Evolutionary conservation across 208 protist species (phyloP), one percentile per base, ranked within the genome.

Genomic region (Trypanosoma rangeli): DNA sequence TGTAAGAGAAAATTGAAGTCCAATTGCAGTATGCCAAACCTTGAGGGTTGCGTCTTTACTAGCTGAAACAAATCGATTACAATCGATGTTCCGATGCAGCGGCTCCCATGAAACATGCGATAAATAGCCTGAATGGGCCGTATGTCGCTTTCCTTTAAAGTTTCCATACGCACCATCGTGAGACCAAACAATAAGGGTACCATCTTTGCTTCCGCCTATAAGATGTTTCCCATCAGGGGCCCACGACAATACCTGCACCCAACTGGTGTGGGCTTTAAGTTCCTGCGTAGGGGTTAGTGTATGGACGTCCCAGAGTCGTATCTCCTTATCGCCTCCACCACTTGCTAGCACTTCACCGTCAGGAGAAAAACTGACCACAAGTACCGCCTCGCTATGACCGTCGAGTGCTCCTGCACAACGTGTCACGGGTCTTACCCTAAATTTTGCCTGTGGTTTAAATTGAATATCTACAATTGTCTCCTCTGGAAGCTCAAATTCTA

Each of bases 251-350:
- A 90, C 94, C 62, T 99, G 90, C 29, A 99, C 98, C 97, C 97
- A 99, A 72, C 89, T 92, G 1, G 60, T 95, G 77, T 99, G 97
- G 18, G 73, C 93, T 58, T 88, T 94, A 31, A 98, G 87, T 54
- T 98, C 98, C 26, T 89, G 63, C 4, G 80, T 70, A 5, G 98
- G 98, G 12, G 94, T 99, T 42, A 97, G 70, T 10, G 98, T 99
- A 64, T 89, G 63, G 31, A 99, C 83, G 82, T 99, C 98, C 98
- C 99, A 99, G 29, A 99, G 79, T 35, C 98, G 89, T 49, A 99
- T 87, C 46, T 96, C 98, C 42, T 82, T 90, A 79, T 99, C 99
- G 24, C 98, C 98, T 26, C 89, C 89, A 20, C 96, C 98, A 18
- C 90, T 98, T 8, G 97, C 98, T 1, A 99, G 75, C 9, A 87